Base-by-base conservation (phyloP, 495 filamentous ascomycete species). In the Penicillium lividum region DNA sequence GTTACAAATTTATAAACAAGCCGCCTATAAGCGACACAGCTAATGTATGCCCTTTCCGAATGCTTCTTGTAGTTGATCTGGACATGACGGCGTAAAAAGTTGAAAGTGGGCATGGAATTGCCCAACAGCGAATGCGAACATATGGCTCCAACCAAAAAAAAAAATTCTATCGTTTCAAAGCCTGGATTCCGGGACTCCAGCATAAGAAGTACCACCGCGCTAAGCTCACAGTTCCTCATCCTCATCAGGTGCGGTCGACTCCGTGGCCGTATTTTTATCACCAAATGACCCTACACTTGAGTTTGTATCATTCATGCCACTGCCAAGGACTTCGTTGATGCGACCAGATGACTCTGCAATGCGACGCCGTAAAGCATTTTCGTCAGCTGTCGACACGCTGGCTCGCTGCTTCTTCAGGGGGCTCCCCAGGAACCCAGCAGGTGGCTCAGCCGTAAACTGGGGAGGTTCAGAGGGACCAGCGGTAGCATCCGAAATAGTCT, bases 381-480 rank as follows among this genome's bases (percentile, higher is more conserved):
- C 81, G 57, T 86, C 85, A 16, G 82, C 71, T 29, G 78, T 83
- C 30, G 86, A 82, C 30, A 93, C 76, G 68, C 87, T 91, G 5
- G 86, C 84, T 16, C 92, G 78, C 22, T 91, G 87, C 70, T 90
- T 93, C 75, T 96, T 96, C 68, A 92, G 74, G 13, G 92, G 92
- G 59, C 89, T 93, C 18, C 89, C 91, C 22, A 93, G 69, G 27
- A 84, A 79, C 27, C 70, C 74, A 38, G 81, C 81, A 36, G 78
- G 57, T 9, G 70, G 56, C 40, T 77, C 71, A 1, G 50, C 54
- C 16, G 68, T 53, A 36, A 69, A 67, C 18, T 68, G 76, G 9
- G 71, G 47, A 0, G 67, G 47, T 50, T 73, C 71, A 3, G 68
- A 51, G 5, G 68, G 59, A 40, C 57, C 62, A 22, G 73, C 51